Evolutionary conservation across 2,329 filamentous ascomycete species (phyloP), one percentile per base, ranked within the genome.

Genomic region (Anisogramma anomala): DNA sequence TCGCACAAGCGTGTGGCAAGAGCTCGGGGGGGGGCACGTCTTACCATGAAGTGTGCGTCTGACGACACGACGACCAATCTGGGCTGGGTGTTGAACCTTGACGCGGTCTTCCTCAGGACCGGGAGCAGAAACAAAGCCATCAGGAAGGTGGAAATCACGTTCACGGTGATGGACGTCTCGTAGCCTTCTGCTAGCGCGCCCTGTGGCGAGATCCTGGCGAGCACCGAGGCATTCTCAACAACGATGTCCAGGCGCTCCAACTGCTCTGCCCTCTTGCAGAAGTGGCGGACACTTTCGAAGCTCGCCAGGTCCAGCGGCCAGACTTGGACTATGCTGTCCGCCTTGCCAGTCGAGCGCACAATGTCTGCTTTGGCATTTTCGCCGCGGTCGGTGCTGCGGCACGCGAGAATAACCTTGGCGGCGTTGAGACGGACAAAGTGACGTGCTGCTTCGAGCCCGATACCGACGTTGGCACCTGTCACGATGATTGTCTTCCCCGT

Each of bases 261-360:
- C 32, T 47, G 45, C 3, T 42, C 45, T 6, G 50, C 55, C 13
- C 55, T 50, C 6, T 27, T 15, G 34, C 49, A 52, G 44, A 77
- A 74, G 1, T 52, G 54, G 37, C 58, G 53, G 27, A 74, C 61
- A 23, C 62, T 68, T 3, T 62, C 60, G 48, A 68, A 70, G 14
- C 58, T 64, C 11, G 49, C 51, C 48, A 74, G 60, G 49, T 76
- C 71, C 4, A 76, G 49, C 9, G 58, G 40, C 69, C 69, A 75
- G 10, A 73, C 67, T 32, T 72, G 58, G 23, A 71, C 53, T 3
- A 43, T 51, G n/a, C 41, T 53, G 28, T 20, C 44, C 18, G 17
- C 44, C 33, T 42, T 36, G 18, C 17, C 48, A 10, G 57, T 55
- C 15, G 54, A 51, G 1, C 44, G 41, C 22, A 55, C 54, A 33